These are phyloP conservation scores for Botryotinia narcissicola DNA, from an alignment of 2,329 filamentous ascomycete species.

Conservation along the genomic window DNA sequence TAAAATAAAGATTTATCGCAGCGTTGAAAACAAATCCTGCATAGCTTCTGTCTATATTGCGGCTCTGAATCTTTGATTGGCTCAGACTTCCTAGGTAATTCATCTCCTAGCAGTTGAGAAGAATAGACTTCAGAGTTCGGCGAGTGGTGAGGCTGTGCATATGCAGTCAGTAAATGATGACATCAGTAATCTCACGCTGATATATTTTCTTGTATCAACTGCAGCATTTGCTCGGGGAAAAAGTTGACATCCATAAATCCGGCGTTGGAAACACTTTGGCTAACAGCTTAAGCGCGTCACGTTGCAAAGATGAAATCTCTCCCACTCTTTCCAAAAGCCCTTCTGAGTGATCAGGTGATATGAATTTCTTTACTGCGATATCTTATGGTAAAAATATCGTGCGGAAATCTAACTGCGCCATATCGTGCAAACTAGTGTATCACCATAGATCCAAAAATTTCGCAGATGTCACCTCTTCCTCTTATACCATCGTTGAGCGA, in stretches of 20 bases:
- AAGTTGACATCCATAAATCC: not conserved
- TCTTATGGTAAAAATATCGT: no score
- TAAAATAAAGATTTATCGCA: fast-evolving
- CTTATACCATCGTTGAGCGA: no score
- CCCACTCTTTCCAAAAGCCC: no score
- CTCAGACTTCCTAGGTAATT: fast-evolving
- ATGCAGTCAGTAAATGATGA: not conserved
- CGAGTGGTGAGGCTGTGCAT: not conserved
- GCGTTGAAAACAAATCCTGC: no score
- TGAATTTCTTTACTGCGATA: fast-evolving
- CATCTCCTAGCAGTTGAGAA: not conserved
- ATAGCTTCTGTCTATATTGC: not conserved
- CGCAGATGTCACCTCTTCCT: not conserved
- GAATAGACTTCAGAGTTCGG: not conserved
- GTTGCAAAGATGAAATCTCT: no score
- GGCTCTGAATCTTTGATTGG: fast-evolving
- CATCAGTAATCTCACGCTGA: not conserved
- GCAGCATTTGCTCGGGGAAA: not conserved
- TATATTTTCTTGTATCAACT: not conserved
- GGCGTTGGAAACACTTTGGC: no score
- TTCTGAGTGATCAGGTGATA: no score
- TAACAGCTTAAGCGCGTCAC: no score
- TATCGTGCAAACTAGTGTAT: not conserved
- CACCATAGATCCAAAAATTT: not conserved
- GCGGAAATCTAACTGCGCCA: no score